These are phyloP conservation scores for Diutina catenulata DNA, from an alignment of 1,139 yeast genomes.

Conservation along the genomic window DNA sequence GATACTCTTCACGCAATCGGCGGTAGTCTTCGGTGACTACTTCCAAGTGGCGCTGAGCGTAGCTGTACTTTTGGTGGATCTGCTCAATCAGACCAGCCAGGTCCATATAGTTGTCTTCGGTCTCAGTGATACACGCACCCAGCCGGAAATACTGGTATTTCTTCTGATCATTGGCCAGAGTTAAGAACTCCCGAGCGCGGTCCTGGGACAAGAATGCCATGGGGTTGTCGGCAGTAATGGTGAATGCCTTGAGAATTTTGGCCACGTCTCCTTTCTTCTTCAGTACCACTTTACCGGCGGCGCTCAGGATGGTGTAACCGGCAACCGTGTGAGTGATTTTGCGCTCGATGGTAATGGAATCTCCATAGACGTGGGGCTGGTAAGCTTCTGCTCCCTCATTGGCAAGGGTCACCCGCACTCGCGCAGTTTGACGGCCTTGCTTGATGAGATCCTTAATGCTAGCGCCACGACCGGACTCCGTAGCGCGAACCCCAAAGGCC, in stretches of 20 bases:
- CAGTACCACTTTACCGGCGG: constrained; percentile 40
- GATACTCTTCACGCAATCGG: background rate
- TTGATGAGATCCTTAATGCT: constrained; percentile 60
- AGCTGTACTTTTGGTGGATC: background rate
- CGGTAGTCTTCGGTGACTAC: background rate
- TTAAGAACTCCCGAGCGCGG: constrained; percentile 80
- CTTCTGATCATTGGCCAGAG: constrained; percentile 56
- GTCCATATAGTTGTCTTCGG: background rate
- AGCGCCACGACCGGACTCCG: constrained; percentile 79
- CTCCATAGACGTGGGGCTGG: constrained; percentile 55
- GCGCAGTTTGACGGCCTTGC: constrained; percentile 62
- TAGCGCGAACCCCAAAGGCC: constrained; percentile 89
- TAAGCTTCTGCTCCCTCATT: constrained; percentile 60
- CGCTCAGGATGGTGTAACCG: constrained; percentile 47
- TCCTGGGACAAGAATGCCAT: constrained; percentile 91
- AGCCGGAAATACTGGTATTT: constrained; percentile 71
- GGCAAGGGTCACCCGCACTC: constrained; percentile 44
- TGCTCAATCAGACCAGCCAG: background rate
- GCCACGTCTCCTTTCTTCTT: constrained; percentile 55
- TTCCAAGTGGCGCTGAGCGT: background rate
- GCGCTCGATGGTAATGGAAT: constrained; percentile 59
- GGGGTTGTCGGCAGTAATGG: constrained; percentile 81
- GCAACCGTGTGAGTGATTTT: constrained; percentile 32
- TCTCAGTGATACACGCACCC: constrained; percentile 45
- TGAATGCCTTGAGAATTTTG: constrained; percentile 55